Percentiles rank a stretch among this genome's conserved stretches.
These are phyloP conservation scores for Sporisorium scitamineum DNA, from an alignment of 1,284 basidiomycete genomes.

Conservation along the genomic window DNA sequence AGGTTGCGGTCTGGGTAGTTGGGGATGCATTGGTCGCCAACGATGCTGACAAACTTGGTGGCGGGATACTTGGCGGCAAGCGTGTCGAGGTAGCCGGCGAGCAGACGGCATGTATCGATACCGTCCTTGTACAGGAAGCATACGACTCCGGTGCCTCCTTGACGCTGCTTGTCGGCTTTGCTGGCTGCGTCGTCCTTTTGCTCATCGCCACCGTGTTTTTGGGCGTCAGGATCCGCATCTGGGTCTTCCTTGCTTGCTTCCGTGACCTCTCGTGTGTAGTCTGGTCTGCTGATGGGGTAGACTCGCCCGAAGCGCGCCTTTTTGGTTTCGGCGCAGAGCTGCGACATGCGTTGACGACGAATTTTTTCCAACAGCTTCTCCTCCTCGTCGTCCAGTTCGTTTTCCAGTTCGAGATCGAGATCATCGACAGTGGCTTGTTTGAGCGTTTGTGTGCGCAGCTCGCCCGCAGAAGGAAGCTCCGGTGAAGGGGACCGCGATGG, in stretches of 20 bases:
- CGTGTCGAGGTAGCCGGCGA: constrained; percentile 78
- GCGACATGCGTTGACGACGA: constrained; percentile 77
- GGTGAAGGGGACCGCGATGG: constrained; percentile 67
- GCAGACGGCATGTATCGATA: constrained; percentile 75
- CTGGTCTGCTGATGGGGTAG: constrained; percentile 87
- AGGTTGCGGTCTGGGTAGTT: constrained; percentile 91
- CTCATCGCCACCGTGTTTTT: constrained; percentile 74
- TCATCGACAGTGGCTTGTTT: constrained; percentile 56
- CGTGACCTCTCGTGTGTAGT: constrained; percentile 94
- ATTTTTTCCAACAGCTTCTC: constrained; percentile 81
- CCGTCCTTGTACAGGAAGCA: constrained; percentile 89
- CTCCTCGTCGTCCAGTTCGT: constrained; percentile 75
- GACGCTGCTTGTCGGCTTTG: constrained; percentile 54
- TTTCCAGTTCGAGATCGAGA: constrained; percentile 58
- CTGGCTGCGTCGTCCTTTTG: constrained; percentile 34
- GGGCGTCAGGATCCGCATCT: constrained; percentile 19
- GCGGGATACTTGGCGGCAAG: constrained; percentile 86
- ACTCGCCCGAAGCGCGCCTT: constrained; percentile 84
- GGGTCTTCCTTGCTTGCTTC: constrained; percentile 84
- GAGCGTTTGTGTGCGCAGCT: constrained; percentile 46
- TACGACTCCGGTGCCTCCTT: constrained; percentile 82
- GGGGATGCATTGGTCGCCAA: constrained; percentile 92
- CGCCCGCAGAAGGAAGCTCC: constrained; percentile 50
- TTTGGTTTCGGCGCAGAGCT: constrained; percentile 76
- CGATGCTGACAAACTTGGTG: constrained; percentile 95